Base-by-base conservation (phyloP, 768 basidiomycete genomes). In the Sporobolomyces phaffii region DNA sequence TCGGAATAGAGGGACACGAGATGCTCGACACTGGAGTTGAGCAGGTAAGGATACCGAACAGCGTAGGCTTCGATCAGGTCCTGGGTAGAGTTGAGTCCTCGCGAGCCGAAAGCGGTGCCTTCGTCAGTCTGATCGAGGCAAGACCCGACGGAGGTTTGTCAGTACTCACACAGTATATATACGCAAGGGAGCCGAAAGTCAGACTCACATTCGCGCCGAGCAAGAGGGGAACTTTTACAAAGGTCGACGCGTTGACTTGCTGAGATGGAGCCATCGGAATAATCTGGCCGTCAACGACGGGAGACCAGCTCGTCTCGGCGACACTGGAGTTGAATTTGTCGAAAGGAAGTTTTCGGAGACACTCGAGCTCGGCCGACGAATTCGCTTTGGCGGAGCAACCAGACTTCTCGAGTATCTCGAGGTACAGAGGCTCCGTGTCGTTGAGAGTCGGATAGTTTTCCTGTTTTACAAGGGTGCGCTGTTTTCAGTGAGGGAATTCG, bases 151-250 rank as follows among this genome's bases (percentile, higher is more conserved):
- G n/a, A n/a, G n/a, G n/a, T n/a, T n/a, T n/a, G n/a, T n/a, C n/a
- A n/a, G n/a, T n/a, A n/a, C n/a, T n/a, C n/a, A n/a, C n/a, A n/a
- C n/a, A n/a, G n/a, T n/a, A n/a, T n/a, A n/a, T n/a, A n/a, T n/a
- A n/a, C n/a, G 20, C 10, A 24, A 18, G 33, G 1, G 22, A 18
- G 45, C 11, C 4, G 11, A n/a, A 20, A 33, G n/a, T 33, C 11
- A 31, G 41, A 29, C 41, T 53, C 59, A 34, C 56, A 31, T 58
- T 58, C 17, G 56, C 29, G 28, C 73, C 73, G 29, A 72, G 52
- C 8, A 74, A 31, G 1, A 74, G 22, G 7, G 73, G 73, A 1
- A 70, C 68, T 29, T 62, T 53, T 24, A 70, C 51, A 34, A 72
- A 66, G 15, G 34, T 41, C 7, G 41, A 59, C n/a, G 18, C 40